Base-by-base conservation (phyloP, 1,139 yeast species). In the Protomyces lactucae-debilis region DNA sequence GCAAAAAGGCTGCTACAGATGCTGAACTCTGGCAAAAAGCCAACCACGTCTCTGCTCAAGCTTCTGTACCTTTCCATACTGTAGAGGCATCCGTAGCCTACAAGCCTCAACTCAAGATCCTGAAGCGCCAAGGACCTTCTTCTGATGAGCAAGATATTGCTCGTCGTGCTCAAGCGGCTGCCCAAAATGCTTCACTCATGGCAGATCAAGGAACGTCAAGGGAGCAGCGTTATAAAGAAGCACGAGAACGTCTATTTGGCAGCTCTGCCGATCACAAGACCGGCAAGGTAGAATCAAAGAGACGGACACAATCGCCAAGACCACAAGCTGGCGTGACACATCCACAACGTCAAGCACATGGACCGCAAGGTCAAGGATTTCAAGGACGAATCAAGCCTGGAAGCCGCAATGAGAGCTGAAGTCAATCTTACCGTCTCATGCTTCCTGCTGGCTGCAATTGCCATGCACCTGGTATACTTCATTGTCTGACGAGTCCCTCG, bases 191-290 rank as follows among this genome's bases (percentile, higher is more conserved):
- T 16, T 28, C 32, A 6, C 32, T 28, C 32, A 28, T 6, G 5
- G 32, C 8, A 28, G 8, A 28, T 6, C 55, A 57, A 37, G 51
- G 52, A 3, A 52, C 43, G 5, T 16, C 57, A 1, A 52, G 57
- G 10, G 63, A 59, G 39, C 52, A 55, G 32, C 56, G 63, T 2
- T 59, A 59, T 35, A 59, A 52, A 28, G 63, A 52, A 43, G 63
- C 57, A 2, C 16, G 63, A 32, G 63, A 59, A 21, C 25, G 57
- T 16, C 37, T 59, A 12, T 59, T 59, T 35, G 63, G 63, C 18
- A 4, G 32, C 32, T 28, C 32, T 28, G 21, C 48, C 16, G 23
- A 43, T 18, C 3, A 2, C 32, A 28, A 6, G 32, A 28, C 32
- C 8, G 32, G 32, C 32, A 28, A 28, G 8, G 32, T 6, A 28